Percentiles rank a stretch among this genome's conserved stretches.
These are phyloP conservation scores for Botryobasidium botryosum DNA, from an alignment of 768 basidiomycete genomes.

Conservation along the genomic window DNA sequence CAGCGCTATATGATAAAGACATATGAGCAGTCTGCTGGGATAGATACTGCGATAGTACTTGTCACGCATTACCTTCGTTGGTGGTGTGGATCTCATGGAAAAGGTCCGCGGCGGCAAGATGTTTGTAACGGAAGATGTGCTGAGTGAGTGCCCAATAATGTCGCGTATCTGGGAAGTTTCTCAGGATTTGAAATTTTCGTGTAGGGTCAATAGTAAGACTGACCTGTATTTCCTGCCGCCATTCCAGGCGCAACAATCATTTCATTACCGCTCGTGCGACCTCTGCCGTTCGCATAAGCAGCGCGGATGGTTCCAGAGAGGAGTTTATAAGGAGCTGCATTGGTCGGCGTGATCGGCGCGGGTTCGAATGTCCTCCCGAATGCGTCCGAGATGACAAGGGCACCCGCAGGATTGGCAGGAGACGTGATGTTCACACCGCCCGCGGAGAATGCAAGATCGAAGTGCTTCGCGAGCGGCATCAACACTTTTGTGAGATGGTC, in stretches of 20 bases:
- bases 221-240: constrained; percentile 13
- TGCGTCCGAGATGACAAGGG: constrained; percentile 33
- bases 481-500: constrained; percentile 7
- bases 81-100: constrained; percentile 44
- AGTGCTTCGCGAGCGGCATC: constrained; percentile 4
- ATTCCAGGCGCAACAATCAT: constrained; percentile 25
- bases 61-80: constrained; percentile 37
- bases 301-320: constrained; percentile 47
- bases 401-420: constrained; percentile 19
- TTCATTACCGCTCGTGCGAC: constrained; percentile 1
- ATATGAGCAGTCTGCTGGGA: background rate
- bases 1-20: constrained; percentile 16
- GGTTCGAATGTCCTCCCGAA: constrained; percentile 39
- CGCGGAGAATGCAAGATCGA: constrained; percentile 3
- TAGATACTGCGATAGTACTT: background rate
- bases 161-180: constrained; percentile 27
- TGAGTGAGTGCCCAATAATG: constrained; percentile 36
- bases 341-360: constrained; percentile 42
- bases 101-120: constrained; percentile 4
- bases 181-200: background rate
- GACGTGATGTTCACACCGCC: background rate
- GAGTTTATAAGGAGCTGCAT: constrained; percentile 29
- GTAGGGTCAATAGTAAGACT: background rate
- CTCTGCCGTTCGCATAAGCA: constrained; percentile 17
- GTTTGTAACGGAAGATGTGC: constrained; percentile 56